These are phyloP conservation scores for Phytophthora europaea DNA, from an alignment of 352 stramenopile genomes.

Conservation along the genomic window DNA sequence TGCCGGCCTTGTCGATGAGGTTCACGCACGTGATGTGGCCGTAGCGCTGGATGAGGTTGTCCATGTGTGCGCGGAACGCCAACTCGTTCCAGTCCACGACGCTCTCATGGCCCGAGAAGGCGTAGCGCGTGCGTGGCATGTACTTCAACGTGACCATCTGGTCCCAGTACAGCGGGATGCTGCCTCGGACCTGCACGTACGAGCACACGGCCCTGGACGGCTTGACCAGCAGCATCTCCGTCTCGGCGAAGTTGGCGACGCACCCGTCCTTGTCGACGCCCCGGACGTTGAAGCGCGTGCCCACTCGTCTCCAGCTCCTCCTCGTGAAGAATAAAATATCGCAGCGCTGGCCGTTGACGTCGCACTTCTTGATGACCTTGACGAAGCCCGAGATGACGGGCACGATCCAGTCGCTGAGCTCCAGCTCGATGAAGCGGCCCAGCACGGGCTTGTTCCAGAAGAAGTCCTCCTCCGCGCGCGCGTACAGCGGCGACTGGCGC, in stretches of 20 bases:
- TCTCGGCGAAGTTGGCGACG: conserved; percentile 97
- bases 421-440: conserved; percentile 57
- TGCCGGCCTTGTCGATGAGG: conserved; percentile 94
- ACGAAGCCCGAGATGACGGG: conserved; percentile 85
- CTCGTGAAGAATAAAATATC: conserved; percentile 83
- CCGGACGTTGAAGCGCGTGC: conserved; percentile 93
- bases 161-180: conserved; percentile 95
- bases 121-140: conserved; percentile 87
- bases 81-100: conserved; percentile 65
- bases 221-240: conserved; percentile 89
- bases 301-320: conserved; percentile 81
- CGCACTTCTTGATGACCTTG: conserved; percentile 61
- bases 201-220: conserved; percentile 56
- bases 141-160: conserved; percentile 94
- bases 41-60: conserved; percentile 77
- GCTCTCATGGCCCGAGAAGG: conserved; percentile 54
- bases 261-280: conserved; percentile 91
- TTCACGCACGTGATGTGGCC: conserved; percentile 93
- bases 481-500: conserved; percentile 39
- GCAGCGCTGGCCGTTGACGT: conserved; percentile 64
- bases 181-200: conserved; percentile 93
- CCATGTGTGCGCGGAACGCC: conserved; percentile 66
- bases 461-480: conserved; percentile 90
- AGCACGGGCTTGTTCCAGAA: conserved; percentile 93
- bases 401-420: conserved; percentile 80